These are phyloP conservation scores for Aureobasidium sp. DNA, from an alignment of 2,329 filamentous ascomycete genomes.

Conservation along the genomic window DNA sequence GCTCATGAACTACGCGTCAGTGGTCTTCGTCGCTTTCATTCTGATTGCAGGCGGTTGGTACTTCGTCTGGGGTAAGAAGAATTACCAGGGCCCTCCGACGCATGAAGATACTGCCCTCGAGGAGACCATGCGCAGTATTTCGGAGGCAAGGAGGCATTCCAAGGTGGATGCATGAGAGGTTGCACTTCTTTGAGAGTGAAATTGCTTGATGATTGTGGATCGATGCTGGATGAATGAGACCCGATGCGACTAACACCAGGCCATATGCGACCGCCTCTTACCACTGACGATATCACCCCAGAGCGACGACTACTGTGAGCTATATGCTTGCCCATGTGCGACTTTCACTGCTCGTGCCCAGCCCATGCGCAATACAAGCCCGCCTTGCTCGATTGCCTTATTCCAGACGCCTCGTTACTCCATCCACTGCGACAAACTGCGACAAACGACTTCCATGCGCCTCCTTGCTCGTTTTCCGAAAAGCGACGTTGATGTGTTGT, in stretches of 20 bases:
- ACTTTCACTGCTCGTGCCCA: not conserved
- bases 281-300: not conserved
- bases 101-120: constrained; percentile 27
- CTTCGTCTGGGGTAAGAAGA: constrained; percentile 60
- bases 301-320: constrained; percentile 11
- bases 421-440: constrained; percentile 1
- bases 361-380: not conserved
- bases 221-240: not conserved
- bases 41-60: constrained; percentile 60
- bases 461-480: not conserved
- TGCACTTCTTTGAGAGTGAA: not conserved
- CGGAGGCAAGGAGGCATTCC: not conserved
- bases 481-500: constrained; percentile 2
- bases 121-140: not conserved
- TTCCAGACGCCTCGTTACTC: not conserved
- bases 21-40: constrained; percentile 63
- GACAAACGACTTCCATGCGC: constrained; percentile 5
- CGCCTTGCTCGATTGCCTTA: not conserved
- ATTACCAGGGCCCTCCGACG: constrained; percentile 55
- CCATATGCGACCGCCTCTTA: constrained; percentile 1
- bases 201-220: constrained; percentile 3
- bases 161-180: not conserved
- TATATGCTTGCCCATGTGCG: constrained; percentile 3
- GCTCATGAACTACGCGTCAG: constrained; percentile 67
- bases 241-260: constrained; percentile 9